These are phyloP conservation scores for Colletotrichum sp. DNA, from an alignment of 2,329 filamentous ascomycete species.

Conservation along the genomic window DNA sequence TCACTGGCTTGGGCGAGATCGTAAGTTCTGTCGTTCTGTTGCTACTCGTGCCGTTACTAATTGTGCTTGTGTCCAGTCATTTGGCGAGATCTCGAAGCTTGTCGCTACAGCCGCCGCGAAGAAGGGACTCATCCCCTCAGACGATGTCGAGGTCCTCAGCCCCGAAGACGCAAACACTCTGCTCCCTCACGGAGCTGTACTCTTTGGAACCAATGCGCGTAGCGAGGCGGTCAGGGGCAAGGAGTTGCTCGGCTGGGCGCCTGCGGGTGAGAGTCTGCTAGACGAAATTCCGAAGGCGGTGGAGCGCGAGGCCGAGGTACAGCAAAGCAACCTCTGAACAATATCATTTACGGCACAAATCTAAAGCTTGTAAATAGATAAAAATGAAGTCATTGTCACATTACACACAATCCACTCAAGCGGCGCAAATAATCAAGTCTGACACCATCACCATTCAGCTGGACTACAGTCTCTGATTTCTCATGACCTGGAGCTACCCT, in stretches of 20 bases:
- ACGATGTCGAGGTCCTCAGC: constrained; percentile 32
- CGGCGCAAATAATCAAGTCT: neutral
- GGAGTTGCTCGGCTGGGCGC: constrained; percentile 60
- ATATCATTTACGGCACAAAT: neutral
- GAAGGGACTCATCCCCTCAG: constrained; percentile 27
- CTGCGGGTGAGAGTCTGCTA: constrained; percentile 50
- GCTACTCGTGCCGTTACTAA: neutral
- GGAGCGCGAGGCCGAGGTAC: constrained; percentile 23
- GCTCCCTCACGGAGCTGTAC: constrained; percentile 47
- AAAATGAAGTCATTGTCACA: neutral
- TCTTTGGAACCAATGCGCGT: constrained; percentile 64
- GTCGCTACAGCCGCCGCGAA: constrained; percentile 30
- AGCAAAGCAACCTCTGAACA: neutral
- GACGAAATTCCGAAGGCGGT: constrained; percentile 40
- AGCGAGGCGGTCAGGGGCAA: constrained; percentile 55
- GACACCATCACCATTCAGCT: neutral
- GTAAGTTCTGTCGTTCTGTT: constrained; percentile 19
- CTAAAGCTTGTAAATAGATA: neutral
- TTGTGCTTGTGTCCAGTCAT: constrained; percentile 22
- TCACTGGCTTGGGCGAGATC: constrained; percentile 32
- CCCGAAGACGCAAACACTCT: constrained; percentile 48
- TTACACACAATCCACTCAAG: neutral
- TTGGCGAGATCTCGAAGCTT: constrained; percentile 33
- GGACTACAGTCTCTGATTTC: neutral
- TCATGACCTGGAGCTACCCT: neutral